These are phyloP conservation scores for Penicillium occitanis DNA, from an alignment of 2,329 filamentous ascomycete genomes.

Conservation along the genomic window DNA sequence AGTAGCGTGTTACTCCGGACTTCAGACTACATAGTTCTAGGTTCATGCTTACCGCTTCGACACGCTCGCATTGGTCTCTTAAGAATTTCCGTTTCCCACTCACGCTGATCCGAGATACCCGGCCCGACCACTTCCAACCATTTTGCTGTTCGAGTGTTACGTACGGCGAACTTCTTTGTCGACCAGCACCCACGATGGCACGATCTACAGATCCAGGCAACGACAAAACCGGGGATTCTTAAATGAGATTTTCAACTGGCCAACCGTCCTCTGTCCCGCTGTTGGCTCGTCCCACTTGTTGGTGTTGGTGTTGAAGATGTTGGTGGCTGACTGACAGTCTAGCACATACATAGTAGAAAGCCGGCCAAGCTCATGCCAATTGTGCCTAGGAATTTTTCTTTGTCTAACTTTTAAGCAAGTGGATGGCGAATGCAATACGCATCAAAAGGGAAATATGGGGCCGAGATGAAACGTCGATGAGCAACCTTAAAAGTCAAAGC, in stretches of 20 bases:
- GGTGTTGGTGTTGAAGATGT: background rate
- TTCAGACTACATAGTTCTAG: background rate
- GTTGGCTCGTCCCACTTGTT: constrained; percentile 2
- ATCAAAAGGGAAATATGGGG: background rate
- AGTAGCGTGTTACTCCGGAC: background rate
- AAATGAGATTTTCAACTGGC: background rate
- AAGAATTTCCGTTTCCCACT: background rate
- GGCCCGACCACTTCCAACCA: background rate
- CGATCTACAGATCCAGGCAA: constrained; percentile 11
- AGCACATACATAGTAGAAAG: background rate
- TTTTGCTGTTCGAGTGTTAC: background rate
- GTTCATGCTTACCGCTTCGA: background rate
- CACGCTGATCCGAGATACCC: constrained; percentile 7
- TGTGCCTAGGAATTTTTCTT: background rate
- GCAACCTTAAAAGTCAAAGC: constrained; percentile 15
- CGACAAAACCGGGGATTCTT: background rate
- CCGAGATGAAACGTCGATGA: constrained; percentile 14
- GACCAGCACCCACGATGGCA: background rate
- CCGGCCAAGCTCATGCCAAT: background rate
- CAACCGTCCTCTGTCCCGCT: background rate
- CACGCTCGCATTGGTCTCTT: background rate
- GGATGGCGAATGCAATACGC: background rate
- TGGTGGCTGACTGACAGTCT: background rate
- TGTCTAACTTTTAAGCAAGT: background rate
- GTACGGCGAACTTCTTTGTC: background rate